These are phyloP conservation scores for Ophiostoma ips DNA, from an alignment of 2,329 filamentous ascomycete species.

Conservation along the genomic window DNA sequence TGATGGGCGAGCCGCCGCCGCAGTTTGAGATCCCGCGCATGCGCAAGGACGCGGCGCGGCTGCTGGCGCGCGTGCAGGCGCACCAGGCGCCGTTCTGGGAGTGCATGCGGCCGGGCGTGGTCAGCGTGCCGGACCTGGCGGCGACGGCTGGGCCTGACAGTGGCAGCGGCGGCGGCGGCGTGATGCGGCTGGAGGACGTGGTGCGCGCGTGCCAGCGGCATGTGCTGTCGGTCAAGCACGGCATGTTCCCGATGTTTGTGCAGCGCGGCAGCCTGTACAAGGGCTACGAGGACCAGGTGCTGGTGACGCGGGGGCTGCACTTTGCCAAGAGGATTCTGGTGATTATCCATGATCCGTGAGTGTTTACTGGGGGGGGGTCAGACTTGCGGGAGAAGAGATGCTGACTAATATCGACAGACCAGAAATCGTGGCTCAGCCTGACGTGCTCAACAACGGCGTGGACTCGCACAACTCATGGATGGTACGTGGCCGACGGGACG, in stretches of 20 bases:
- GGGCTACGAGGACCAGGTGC: conserved; percentile 73
- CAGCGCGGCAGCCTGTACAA: conserved; percentile 58
- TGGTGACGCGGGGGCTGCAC: conserved; percentile 62
- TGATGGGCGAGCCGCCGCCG: conserved; percentile 88
- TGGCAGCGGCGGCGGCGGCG: conserved; percentile 24
- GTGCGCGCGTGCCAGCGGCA: conserved; percentile 65
- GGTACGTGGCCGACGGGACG: conserved; percentile 35
- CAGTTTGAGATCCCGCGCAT: conserved; percentile 42
- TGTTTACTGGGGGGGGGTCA: too few relatives aligned
- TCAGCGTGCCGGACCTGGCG: conserved; percentile 38
- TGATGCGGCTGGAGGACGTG: conserved; percentile 61
- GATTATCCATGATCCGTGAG: conserved; percentile 86
- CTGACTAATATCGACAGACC: too few relatives aligned
- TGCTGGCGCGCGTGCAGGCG: conserved; percentile 44
- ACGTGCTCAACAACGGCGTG: conserved; percentile 56
- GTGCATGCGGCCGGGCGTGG: conserved; percentile 61
- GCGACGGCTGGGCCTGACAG: conserved; percentile 12
- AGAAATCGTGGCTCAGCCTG: conserved; percentile 52
- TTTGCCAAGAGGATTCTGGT: conserved; percentile 57
- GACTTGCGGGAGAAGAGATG: too few relatives aligned
- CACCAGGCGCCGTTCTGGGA: conserved; percentile 66
- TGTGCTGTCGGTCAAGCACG: conserved; percentile 53
- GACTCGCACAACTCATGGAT: conserved; percentile 80
- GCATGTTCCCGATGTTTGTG: conserved; percentile 70
- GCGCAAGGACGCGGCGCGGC: conserved; percentile 41